phyloP scores from a whole-genome alignment of 2,329 filamentous ascomycete genomes.

The Drechslera avenae region DNA sequence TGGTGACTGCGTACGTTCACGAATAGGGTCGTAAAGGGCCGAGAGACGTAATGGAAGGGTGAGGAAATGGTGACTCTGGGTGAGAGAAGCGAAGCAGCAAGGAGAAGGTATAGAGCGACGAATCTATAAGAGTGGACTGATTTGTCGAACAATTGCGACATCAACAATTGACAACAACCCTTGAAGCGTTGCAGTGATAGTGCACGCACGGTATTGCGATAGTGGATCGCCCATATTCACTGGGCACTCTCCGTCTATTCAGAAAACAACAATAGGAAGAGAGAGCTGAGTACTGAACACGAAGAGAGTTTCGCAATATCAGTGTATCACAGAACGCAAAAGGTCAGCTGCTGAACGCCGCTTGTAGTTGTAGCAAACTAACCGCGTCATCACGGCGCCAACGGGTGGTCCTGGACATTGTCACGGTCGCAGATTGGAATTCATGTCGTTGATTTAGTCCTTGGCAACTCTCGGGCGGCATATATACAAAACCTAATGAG shows the following conservation, averaged over 20 bases:
- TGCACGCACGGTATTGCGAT: constrained; percentile 2
- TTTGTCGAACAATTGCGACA: background rate
- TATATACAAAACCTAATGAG: constrained; percentile 43
- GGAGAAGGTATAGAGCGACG: background rate
- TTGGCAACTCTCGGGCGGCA: constrained; percentile 23
- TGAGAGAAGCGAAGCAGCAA: background rate
- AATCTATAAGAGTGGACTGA: background rate
- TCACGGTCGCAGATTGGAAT: constrained; percentile 5
- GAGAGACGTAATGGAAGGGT: background rate
- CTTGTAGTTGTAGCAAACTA: constrained; percentile 5
- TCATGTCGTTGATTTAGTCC: constrained; percentile 23
- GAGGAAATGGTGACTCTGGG: background rate
- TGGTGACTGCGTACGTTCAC: background rate
- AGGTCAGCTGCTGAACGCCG: constrained; percentile 4
- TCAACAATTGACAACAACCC: background rate
- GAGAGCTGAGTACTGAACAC: background rate
- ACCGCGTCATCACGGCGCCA: constrained; percentile 19
- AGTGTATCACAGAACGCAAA: background rate
- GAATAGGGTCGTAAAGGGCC: background rate
- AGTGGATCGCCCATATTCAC: background rate
- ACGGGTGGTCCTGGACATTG: constrained; percentile 7
- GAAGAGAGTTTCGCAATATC: background rate
- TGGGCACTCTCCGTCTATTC: background rate
- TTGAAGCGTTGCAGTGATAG: constrained; percentile 9
- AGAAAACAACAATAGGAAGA: background rate